Evolutionary conservation across 768 basidiomycete species (phyloP), one percentile per base, ranked within the genome.

Genomic region (Hysterangium stoloniferum): DNA sequence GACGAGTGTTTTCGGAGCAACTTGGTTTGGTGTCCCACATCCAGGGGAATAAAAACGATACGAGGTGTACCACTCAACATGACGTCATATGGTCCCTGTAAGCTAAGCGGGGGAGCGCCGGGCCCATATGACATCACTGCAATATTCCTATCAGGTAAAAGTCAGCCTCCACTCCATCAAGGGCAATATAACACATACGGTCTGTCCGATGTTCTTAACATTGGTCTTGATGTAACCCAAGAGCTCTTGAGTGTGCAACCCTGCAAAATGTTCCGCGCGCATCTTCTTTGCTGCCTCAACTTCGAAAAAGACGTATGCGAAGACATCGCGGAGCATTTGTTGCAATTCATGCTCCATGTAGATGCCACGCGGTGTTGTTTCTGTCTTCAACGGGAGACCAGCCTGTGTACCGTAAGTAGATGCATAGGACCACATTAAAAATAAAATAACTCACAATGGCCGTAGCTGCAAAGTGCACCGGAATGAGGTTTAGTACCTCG

Each of bases 251-350:
- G 86, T 65, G 43, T 85, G 68, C 2, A 61, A 66, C 48, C 73
- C 72, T 5, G 77, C 77, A 51, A 71, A 76, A 38, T 70, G 65
- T 56, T 76, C 71, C 20, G 80, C 59, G 19, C 74, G 69, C 74
- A 82, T 75, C 25, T 79, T 64, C 57, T 79, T 77, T 1, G 76
- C 69, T 1, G 75, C 59, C 45, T 85, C 84, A 19, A 79, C 68
- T 45, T 88, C 79, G 29, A 89, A 73, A 78, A 90, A 91, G 52
- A 91, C 67, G 61, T 76, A 88, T 35, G 77, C 66, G 63, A 88
- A 90, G 45, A 90, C 82, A 19, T 85, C 80, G 22, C 75, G 71
- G 6, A 89, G 73, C 33, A 81, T 79, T 15, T 71, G 64, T 55
- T 76, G 85, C 37, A 91, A 66, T 58, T 86, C 75, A 36, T 66